These are phyloP conservation scores for Cladosporium sphaerospermum DNA, from an alignment of 2,329 filamentous ascomycete species.

Conservation along the genomic window DNA sequence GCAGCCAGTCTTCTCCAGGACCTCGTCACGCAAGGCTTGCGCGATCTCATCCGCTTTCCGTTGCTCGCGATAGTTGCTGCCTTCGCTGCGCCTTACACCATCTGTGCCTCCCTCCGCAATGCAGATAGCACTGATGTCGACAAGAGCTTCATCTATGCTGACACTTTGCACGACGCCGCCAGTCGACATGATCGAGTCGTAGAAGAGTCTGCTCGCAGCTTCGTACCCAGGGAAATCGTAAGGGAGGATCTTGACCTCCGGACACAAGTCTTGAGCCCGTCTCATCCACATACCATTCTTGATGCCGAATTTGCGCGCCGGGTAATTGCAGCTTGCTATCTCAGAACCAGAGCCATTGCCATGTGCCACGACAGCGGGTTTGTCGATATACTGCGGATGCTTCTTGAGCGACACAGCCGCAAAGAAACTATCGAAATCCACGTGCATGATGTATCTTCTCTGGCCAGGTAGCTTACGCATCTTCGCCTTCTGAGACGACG, in stretches of 20 bases:
- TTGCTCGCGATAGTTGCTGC: slow-evolving; percentile 70
- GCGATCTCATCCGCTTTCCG: slow-evolving; percentile 69
- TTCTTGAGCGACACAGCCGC: slow-evolving; percentile 83
- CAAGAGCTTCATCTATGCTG: slow-evolving; percentile 88
- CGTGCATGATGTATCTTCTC: slow-evolving; percentile 81
- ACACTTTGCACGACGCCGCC: slow-evolving; percentile 89
- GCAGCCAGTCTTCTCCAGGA: slow-evolving; percentile 73
- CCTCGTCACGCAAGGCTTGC: slow-evolving; percentile 55
- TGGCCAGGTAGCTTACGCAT: slow-evolving; percentile 55
- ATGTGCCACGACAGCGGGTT: slow-evolving; percentile 85
- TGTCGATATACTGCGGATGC: slow-evolving; percentile 66
- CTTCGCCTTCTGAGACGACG: slow-evolving; percentile 43
- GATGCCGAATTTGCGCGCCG: slow-evolving; percentile 75
- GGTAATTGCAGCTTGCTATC: slow-evolving; percentile 96
- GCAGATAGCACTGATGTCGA: slow-evolving; percentile 73
- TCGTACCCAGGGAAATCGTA: slow-evolving; percentile 97
- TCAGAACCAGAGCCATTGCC: slow-evolving; percentile 80
- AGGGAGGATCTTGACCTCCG: slow-evolving; percentile 79
- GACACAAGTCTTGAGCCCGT: slow-evolving; percentile 71
- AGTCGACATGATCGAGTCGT: slow-evolving; percentile 71
- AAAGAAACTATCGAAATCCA: slow-evolving; percentile 98
- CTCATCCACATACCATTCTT: slow-evolving; percentile 99
- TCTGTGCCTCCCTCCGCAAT: slow-evolving; percentile 59
- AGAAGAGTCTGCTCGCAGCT: slow-evolving; percentile 81
- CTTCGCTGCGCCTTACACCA: slow-evolving; percentile 59